Evolutionary conservation across 495 filamentous ascomycete genomes (phyloP).

Genomic region (Podospora didyma): DNA sequence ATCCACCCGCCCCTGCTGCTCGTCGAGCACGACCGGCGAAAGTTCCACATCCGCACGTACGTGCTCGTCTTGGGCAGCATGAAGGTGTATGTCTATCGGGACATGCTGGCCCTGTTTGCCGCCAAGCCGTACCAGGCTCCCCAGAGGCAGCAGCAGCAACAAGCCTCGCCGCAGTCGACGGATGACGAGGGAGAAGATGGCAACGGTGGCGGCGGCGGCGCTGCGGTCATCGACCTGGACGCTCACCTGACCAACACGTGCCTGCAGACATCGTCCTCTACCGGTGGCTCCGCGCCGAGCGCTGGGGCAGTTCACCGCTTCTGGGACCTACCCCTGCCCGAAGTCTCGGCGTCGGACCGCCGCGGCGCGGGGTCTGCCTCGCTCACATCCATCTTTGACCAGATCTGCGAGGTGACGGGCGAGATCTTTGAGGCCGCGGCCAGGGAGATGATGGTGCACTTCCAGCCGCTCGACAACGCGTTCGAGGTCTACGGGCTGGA

Average conservation of each 20-base stretch:
- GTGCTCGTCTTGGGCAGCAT: slow-evolving; percentile 75
- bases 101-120: slow-evolving; percentile 92
- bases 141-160: not conserved
- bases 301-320: slow-evolving; percentile 67
- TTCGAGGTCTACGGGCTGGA: slow-evolving; percentile 94
- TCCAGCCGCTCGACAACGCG: slow-evolving; percentile 79
- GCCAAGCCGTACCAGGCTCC: slow-evolving; percentile 57
- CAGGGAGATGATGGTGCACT: slow-evolving; percentile 76
- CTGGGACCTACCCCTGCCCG: slow-evolving; percentile 54
- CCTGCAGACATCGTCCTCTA: slow-evolving; percentile 66
- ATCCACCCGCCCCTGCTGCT: slow-evolving; percentile 85
- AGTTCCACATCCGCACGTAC: slow-evolving; percentile 95
- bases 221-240: slow-evolving; percentile 48
- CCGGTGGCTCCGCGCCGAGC: too few species aligned
- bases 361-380: slow-evolving; percentile 40
- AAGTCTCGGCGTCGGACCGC: not conserved
- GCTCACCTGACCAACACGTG: slow-evolving; percentile 95
- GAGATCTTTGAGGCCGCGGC: slow-evolving; percentile 85
- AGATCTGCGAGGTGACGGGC: slow-evolving; percentile 67
- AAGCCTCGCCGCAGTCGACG: not conserved
- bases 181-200: slow-evolving; percentile 33
- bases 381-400: slow-evolving; percentile 64
- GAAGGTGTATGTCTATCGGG: slow-evolving; percentile 78
- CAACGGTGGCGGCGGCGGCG: slow-evolving; percentile 8
- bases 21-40: slow-evolving; percentile 55